These are phyloP conservation scores for Populus hybrid DNA, from an alignment of 441 rosid genomes.

Conservation along the genomic window DNA sequence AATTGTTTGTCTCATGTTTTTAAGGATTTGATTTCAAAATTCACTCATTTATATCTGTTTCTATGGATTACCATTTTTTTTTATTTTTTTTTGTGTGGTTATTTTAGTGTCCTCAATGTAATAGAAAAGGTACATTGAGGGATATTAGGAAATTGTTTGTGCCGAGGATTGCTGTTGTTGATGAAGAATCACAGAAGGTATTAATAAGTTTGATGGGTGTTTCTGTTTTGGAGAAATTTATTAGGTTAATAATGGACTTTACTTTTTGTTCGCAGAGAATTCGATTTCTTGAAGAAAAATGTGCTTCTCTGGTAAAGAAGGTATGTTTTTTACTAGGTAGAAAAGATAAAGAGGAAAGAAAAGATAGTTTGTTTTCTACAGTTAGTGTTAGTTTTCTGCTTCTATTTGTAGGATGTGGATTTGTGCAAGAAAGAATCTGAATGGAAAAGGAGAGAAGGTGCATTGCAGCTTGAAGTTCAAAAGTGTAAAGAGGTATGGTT, in stretches of 20 bases:
- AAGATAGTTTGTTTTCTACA: neutral
- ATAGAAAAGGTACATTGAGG: conserved; percentile 45
- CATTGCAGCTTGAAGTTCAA: conserved; percentile 36
- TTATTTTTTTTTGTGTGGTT: conserved; percentile 1
- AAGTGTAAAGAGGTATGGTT: conserved; percentile 46
- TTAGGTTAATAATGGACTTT: neutral
- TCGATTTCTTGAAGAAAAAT: conserved; percentile 56
- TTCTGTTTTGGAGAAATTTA: neutral
- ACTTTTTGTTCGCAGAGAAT: conserved; percentile 52
- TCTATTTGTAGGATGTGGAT: conserved; percentile 35
- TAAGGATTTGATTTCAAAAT: neutral
- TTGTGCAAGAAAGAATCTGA: conserved; percentile 49
- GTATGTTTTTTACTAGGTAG: conserved; percentile 25
- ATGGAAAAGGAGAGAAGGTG: conserved; percentile 46
- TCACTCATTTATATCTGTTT: neutral
- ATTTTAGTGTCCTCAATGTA: conserved; percentile 86
- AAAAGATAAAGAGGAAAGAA: neutral
- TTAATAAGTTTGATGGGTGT: neutral
- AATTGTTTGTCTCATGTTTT: conserved; percentile 1
- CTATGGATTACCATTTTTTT: neutral
- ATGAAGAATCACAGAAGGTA: conserved; percentile 74
- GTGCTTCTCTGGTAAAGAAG: conserved; percentile 58
- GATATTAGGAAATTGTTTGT: conserved; percentile 74
- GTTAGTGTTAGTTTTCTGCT: neutral
- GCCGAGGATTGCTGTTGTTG: conserved; percentile 62